These are phyloP conservation scores for Sungouiozyma ichnusensis DNA, from an alignment of 805 yeast species.

Conservation along the genomic window DNA sequence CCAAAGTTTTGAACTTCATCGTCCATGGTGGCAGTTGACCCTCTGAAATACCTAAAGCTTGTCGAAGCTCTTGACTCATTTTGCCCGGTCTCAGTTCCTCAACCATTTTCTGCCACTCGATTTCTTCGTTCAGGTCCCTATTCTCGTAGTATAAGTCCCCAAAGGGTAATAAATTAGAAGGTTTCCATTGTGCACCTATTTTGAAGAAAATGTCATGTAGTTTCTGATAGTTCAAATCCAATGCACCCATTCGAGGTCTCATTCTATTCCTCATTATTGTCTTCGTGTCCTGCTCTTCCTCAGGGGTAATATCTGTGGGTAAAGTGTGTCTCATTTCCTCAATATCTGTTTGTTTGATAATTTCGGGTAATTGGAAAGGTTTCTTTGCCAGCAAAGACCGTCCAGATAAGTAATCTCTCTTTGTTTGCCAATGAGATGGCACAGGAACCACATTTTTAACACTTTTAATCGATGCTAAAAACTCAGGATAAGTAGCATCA, in stretches of 20 bases:
- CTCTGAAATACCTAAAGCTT: slow-evolving; percentile 58
- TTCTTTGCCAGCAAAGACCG: slow-evolving; percentile 55
- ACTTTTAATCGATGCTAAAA: slow-evolving; percentile 55
- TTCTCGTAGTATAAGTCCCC: slow-evolving; percentile 83
- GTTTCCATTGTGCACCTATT: slow-evolving; percentile 53
- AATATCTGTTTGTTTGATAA: slow-evolving; percentile 74
- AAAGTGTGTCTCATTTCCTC: slow-evolving; percentile 66
- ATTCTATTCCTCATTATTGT: slow-evolving; percentile 74
- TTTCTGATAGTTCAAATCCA: slow-evolving; percentile 78
- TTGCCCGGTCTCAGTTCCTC: slow-evolving; percentile 53
- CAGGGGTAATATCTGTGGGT: slow-evolving; percentile 9
- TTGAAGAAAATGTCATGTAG: slow-evolving; percentile 82
- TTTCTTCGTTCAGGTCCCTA: slow-evolving; percentile 42
- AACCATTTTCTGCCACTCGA: slow-evolving; percentile 25
- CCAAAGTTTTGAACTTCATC: slow-evolving; percentile 51
- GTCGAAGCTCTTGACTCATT: slow-evolving; percentile 48
- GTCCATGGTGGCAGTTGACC: slow-evolving; percentile 72
- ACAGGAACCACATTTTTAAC: slow-evolving; percentile 60
- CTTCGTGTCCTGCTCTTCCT: slow-evolving; percentile 39
- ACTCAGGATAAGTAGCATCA: slow-evolving; percentile 68
- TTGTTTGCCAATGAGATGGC: slow-evolving; percentile 77
- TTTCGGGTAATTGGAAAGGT: slow-evolving; percentile 70
- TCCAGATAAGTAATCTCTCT: slow-evolving; percentile 61
- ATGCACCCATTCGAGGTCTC: slow-evolving; percentile 77
- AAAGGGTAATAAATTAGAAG: slow-evolving; percentile 44